Conservation (phyloP, 805 yeast species). For the Candida arabinofermentans region DNA sequence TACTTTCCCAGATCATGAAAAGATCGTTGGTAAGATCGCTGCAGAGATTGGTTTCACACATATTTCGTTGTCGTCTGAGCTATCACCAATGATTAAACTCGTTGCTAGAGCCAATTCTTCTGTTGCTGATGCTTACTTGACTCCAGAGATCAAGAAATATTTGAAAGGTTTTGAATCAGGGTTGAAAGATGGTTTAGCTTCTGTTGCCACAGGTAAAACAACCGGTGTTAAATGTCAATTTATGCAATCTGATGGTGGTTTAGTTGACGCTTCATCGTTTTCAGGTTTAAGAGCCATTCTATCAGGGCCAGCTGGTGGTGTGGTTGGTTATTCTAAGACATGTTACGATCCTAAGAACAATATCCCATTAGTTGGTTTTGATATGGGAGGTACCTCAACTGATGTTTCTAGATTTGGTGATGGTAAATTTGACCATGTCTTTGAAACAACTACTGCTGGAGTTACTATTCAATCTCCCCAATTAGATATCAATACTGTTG, state of each 20-base stretch:
- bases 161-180: conserved; percentile 59
- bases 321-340: conserved; percentile 87
- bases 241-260: conserved; percentile 97
- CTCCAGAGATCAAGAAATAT: conserved; percentile 72
- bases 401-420: conserved; percentile 71
- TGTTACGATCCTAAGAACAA: conserved; percentile 55
- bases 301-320: conserved; percentile 98
- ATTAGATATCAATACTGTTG: conserved; percentile 74
- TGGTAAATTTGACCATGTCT: conserved; percentile 71
- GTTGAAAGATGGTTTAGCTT: conserved; percentile 46
- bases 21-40: conserved; percentile 55
- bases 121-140: conserved; percentile 76
- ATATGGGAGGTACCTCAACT: conserved; percentile 91
- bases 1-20: conserved; percentile 69
- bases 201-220: conserved; percentile 26
- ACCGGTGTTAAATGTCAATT: conserved; percentile 62
- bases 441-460: conserved; percentile 82
- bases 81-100: conserved; percentile 76
- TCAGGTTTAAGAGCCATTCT: conserved; percentile 85
- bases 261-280: conserved; percentile 77
- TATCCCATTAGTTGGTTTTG: conserved; percentile 73
- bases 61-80: conserved; percentile 61
- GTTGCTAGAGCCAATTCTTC: conserved; percentile 75
- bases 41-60: conserved; percentile 60
- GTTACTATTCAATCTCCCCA: conserved; percentile 83